Evolutionary conservation across 495 filamentous ascomycete species (phyloP).

Genomic region (Aspergillus affinis): DNA sequence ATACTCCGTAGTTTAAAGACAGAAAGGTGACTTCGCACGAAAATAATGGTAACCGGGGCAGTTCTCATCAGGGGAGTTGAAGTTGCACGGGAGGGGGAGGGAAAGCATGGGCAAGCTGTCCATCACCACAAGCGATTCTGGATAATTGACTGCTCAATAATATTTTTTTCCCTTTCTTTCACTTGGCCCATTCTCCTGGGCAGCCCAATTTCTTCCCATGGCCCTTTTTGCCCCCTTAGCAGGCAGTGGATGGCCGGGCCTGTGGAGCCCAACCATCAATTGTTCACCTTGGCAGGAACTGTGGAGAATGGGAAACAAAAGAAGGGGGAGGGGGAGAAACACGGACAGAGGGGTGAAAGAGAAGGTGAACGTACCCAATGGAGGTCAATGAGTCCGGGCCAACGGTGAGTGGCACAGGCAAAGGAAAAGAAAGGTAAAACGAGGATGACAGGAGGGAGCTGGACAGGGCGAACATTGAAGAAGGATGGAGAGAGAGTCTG

Average conservation of each 20-base stretch:
- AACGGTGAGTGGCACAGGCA: background rate
- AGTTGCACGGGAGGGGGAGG: background rate
- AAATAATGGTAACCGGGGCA: background rate
- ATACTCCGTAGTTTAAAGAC: background rate
- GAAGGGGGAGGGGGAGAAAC: slow-evolving; percentile 8
- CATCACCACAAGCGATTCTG: background rate
- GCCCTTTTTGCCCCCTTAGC: slow-evolving; percentile 17
- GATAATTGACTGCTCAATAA: background rate
- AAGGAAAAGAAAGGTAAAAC: background rate
- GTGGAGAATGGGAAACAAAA: slow-evolving; percentile 23
- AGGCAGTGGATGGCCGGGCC: slow-evolving; percentile 14
- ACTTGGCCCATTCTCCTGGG: background rate
- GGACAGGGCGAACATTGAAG: background rate
- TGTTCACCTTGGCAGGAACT: slow-evolving; percentile 29
- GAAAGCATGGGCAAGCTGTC: background rate
- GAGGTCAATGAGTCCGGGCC: slow-evolving; percentile 1
- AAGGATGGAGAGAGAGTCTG: background rate
- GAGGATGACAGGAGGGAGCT: background rate
- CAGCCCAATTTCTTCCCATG: background rate
- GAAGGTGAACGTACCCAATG: slow-evolving; percentile 17
- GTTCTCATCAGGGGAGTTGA: background rate
- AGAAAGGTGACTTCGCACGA: background rate
- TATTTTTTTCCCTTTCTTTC: background rate
- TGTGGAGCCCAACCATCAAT: slow-evolving; percentile 22
- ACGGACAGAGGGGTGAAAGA: background rate